A percentile compares a stretch with the other conserved stretches of the same genome.
Evolutionary conservation across 73 alveolate species (phyloP).

Genomic region (Symbiodinium natans): DNA sequence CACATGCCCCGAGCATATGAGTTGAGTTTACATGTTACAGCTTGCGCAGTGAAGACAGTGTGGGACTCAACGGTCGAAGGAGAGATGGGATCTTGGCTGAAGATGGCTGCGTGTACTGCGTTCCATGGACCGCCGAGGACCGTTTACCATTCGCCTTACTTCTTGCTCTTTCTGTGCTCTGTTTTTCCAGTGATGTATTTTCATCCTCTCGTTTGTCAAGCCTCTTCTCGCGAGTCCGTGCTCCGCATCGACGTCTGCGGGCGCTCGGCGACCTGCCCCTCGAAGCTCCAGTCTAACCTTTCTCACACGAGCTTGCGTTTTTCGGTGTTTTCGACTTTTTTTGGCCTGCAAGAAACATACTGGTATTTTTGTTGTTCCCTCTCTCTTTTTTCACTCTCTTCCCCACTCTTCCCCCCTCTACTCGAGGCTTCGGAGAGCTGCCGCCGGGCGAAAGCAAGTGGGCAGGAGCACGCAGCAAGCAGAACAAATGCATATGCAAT

Average conservation of each 20-base stretch:
- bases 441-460: neutral
- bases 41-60: neutral
- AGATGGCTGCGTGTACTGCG: neutral
- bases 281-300: no score
- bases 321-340: no score
- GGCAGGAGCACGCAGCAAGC: neutral
- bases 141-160: neutral
- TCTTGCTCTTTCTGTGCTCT: no score
- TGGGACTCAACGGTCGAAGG: neutral
- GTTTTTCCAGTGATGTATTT: no score
- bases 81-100: neutral
- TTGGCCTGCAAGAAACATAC: no score
- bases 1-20: no score
- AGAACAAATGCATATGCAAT: neutral
- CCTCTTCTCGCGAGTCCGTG: neutral
- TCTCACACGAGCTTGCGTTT: no score
- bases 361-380: no score
- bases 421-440: conserved; percentile 9
- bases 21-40: no score
- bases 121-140: neutral
- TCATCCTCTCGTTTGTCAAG: no score
- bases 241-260: neutral
- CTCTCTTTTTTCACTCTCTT: no score
- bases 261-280: neutral
- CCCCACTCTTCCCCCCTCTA: no score